Conservation (phyloP, 352 stramenopile species). For the Globisporangium barbulae region DNA sequence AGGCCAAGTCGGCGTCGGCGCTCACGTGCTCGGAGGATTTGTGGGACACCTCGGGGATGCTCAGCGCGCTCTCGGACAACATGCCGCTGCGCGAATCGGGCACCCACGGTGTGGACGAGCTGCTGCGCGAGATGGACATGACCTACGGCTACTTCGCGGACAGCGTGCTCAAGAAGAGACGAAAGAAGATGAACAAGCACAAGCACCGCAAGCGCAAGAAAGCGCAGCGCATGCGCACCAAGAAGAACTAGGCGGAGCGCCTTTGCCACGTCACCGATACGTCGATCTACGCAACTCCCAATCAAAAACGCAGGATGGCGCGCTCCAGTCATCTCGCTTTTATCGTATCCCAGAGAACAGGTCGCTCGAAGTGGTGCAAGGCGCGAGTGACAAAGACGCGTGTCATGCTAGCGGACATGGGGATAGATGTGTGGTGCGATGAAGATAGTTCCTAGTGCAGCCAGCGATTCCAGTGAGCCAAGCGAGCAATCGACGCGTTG, state of each 20-base stretch:
- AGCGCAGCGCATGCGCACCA: conserved; percentile 84
- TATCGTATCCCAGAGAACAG: too few species aligned
- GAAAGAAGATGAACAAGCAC: conserved; percentile 94
- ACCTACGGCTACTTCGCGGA: conserved; percentile 68
- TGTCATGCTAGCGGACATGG: too few species aligned
- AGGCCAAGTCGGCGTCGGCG: conserved; percentile 19
- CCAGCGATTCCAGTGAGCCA: background rate
- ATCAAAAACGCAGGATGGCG: background rate
- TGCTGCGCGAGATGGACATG: conserved; percentile 61
- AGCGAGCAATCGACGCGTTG: background rate
- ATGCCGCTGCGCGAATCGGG: conserved; percentile 51
- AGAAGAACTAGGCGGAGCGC: conserved; percentile 72
- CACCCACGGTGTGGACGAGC: conserved; percentile 39
- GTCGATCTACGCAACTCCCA: background rate
- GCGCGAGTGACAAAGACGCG: too few species aligned
- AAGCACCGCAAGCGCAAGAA: conserved; percentile 91
- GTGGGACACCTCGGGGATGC: conserved; percentile 81
- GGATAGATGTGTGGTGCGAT: background rate
- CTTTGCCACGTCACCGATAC: background rate
- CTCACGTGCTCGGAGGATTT: conserved; percentile 51
- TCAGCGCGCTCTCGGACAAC: conserved; percentile 60
- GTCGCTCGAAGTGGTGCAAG: too few species aligned
- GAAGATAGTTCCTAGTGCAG: conserved; percentile 1
- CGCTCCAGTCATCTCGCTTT: background rate
- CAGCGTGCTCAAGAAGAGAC: conserved; percentile 87